Evolutionary conservation across 192 early-diverging fungal species (phyloP).

Genomic region (Jimgerdemannia flammicorona): DNA sequence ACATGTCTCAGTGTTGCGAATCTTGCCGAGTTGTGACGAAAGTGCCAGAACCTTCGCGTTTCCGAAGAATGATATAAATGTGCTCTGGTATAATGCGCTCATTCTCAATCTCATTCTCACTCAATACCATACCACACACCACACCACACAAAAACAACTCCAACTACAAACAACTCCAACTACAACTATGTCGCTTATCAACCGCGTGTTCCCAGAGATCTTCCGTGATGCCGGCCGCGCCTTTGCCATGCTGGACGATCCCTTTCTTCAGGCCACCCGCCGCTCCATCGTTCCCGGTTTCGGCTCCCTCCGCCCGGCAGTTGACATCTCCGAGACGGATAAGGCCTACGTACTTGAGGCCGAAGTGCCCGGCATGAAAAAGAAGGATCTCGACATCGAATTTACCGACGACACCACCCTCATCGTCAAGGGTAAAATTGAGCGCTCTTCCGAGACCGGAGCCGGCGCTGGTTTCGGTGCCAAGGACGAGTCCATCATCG

Average conservation of each 20-base stretch:
- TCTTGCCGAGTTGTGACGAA: too few relatives aligned
- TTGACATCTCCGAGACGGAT: constrained; percentile 49
- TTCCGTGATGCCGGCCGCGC: neutral
- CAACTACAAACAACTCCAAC: neutral
- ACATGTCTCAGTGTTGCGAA: too few relatives aligned
- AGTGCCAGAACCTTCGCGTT: too few relatives aligned
- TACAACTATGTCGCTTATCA: neutral
- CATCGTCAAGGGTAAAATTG: constrained; percentile 40
- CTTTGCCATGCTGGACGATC: neutral
- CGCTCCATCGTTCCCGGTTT: neutral
- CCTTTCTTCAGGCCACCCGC: neutral
- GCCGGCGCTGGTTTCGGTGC: neutral
- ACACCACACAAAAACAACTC: too few relatives aligned
- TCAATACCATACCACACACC: too few relatives aligned
- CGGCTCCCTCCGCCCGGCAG: constrained; percentile 8
- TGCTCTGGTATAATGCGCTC: too few relatives aligned
- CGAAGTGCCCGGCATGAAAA: constrained; percentile 58
- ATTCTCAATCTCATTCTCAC: too few relatives aligned
- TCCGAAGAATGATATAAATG: too few relatives aligned
- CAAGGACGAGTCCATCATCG: neutral
- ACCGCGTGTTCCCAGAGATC: neutral
- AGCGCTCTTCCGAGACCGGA: constrained; percentile 15
- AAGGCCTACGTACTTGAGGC: constrained; percentile 42
- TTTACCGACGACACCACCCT: constrained; percentile 37
- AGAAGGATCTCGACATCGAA: constrained; percentile 52